Evolutionary conservation across 495 filamentous ascomycete species (phyloP).

Genomic region (Platismatia glauca): DNA sequence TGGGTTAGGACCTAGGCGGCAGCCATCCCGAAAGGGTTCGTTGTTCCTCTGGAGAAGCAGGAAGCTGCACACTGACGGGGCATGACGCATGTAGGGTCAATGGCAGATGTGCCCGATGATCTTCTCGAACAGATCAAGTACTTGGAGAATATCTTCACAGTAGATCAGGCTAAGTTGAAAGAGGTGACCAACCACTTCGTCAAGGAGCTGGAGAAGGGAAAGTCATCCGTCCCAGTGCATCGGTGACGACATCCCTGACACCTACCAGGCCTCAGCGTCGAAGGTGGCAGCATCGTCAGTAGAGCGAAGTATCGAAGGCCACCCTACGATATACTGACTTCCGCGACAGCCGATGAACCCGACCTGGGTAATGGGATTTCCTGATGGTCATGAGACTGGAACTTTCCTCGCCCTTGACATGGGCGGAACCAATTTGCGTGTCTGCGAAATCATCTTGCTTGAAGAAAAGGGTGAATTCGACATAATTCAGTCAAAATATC

Average conservation of each 20-base stretch:
- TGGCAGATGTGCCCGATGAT: slow-evolving; percentile 75
- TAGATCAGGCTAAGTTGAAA: slow-evolving; percentile 74
- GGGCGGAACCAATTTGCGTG: slow-evolving; percentile 96
- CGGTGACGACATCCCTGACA: slow-evolving; percentile 9
- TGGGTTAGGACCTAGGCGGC: slow-evolving; percentile 61
- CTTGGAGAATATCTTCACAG: slow-evolving; percentile 78
- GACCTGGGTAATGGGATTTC: slow-evolving; percentile 94
- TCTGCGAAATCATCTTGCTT: slow-evolving; percentile 89
- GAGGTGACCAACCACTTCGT: slow-evolving; percentile 81
- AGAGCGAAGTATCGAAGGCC: slow-evolving; percentile 4
- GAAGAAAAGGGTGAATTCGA: slow-evolving; percentile 93
- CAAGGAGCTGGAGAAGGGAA: slow-evolving; percentile 80
- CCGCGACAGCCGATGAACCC: slow-evolving; percentile 85
- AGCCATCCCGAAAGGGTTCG: slow-evolving; percentile 69
- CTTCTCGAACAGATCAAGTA: slow-evolving; percentile 74
- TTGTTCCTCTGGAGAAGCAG: slow-evolving; percentile 19
- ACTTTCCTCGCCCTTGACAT: slow-evolving; percentile 93
- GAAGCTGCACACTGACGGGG: slow-evolving; percentile 8
- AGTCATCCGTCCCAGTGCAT: slow-evolving; percentile 17
- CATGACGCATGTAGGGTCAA: slow-evolving; percentile 46
- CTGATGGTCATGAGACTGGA: slow-evolving; percentile 79
- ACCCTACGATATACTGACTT: slow-evolving; percentile 13
- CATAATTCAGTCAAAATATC: slow-evolving; percentile 97
- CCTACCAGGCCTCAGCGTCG: slow-evolving; percentile 58
- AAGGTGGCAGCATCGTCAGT: slow-evolving; percentile 89